Evolutionary conservation across 108 stramenopile genomes (phyloP), one percentile per base, ranked within the genome.

Genomic region (Conticribra guillardii): DNA sequence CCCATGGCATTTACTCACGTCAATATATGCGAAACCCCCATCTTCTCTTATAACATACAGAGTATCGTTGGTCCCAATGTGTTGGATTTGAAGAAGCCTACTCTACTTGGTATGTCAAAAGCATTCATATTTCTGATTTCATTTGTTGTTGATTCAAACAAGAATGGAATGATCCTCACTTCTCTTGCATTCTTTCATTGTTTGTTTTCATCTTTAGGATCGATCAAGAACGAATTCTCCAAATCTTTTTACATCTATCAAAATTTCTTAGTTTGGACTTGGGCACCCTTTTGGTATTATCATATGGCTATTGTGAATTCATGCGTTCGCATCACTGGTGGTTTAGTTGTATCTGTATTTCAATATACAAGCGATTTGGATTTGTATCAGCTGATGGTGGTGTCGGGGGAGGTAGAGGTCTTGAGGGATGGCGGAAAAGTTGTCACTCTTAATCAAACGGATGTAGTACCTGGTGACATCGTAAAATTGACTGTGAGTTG

Each of bases 211-310:
- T 37, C 80, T 32, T 32, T 83, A 15, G 32, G 60, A 50, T 74
- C 60, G 3, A 75, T 89, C 17, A 54, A 48, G 0, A 34, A 69
- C 11, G 89, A 89, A 67, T 82, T 87, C 49, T 54, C 46, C 50
- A 82, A 87, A 71, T 61, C 75, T 0, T 89, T 89, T 54, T 89
- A 89, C 56, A 52, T 82, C 5, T 89, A 89, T 58, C 89, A 89
- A 59, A 64, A 59, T 28, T 89, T 82, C 58, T 82, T 89, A 73
- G 69, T 87, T 21, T 89, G 89, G 88, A 74, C 76, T 27, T 87
- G 66, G 66, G 66, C 54, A 4, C 53, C 53, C 4, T 67, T 54
- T 46, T 67, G 66, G 71, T 89, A 89, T 63, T 87, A 76, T 30
- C 84, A 89, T 55, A 85, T 89, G 88, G 81, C 81, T 0, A 79